phyloP scores from a whole-genome alignment of 768 basidiomycete genomes.

The Galerina sulciceps region DNA sequence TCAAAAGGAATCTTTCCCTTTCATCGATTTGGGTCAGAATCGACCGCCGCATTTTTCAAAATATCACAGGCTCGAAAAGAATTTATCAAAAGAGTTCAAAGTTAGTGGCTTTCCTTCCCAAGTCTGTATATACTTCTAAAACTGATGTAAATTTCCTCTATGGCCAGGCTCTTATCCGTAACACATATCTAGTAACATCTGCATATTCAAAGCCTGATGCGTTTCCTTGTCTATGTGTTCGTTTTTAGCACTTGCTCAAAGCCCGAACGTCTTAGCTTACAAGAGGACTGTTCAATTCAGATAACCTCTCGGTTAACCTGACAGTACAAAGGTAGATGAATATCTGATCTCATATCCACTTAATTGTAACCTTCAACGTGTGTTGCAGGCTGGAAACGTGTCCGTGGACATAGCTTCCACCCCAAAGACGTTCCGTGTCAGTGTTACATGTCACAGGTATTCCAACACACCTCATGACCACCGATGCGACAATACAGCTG shows the following conservation, averaged over 20 bases:
- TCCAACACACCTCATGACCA: background rate
- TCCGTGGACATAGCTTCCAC: slow-evolving; percentile 94
- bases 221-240: background rate
- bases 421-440: slow-evolving; percentile 83
- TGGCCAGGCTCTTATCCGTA: slow-evolving; percentile 74
- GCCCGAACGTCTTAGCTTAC: slow-evolving; percentile 55
- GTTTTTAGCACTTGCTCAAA: background rate
- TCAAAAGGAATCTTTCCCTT: background rate
- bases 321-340: slow-evolving; percentile 46
- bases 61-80: slow-evolving; percentile 78
- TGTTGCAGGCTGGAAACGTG: slow-evolving; percentile 83
- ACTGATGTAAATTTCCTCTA: slow-evolving; percentile 18
- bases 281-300: slow-evolving; percentile 91
- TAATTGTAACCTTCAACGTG: slow-evolving; percentile 72
- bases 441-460: slow-evolving; percentile 54
- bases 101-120: slow-evolving; percentile 32
- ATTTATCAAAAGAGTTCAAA: slow-evolving; percentile 84
- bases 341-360: background rate
- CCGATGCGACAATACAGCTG: slow-evolving; percentile 2
- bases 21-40: slow-evolving; percentile 43
- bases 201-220: background rate
- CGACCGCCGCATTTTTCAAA: slow-evolving; percentile 75
- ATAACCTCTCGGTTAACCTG: slow-evolving; percentile 80
- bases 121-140: background rate
- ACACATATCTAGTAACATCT: background rate